Base-by-base conservation (phyloP, 2,329 filamentous ascomycete species). In the Aureobasidium mangrovei region DNA sequence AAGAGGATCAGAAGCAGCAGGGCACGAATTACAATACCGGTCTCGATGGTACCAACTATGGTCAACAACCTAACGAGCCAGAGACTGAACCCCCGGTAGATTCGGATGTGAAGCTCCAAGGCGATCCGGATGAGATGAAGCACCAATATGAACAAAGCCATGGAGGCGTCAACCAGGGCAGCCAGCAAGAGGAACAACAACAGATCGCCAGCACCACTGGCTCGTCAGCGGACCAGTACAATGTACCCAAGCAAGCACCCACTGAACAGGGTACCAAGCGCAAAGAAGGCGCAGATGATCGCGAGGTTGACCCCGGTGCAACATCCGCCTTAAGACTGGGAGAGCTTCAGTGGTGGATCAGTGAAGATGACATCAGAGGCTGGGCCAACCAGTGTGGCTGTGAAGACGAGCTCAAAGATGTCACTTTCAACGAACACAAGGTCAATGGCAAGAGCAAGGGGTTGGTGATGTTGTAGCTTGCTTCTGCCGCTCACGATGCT, bases 381-480 rank as follows among this genome's bases (percentile, higher is more conserved):
- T 96, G 90, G 88, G 78, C 86, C 27, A 83, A 83, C 60, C 79
- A 87, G 60, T 88, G 86, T n/a, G 81, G 80, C 2, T 88, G 83
- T 61, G 93, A 97, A 68, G 79, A 84, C 43, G 88, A 95, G 64
- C 74, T 97, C 18, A 90, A 88, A 64, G 93, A 97, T 58, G 82
- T 98, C 49, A 95, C 91, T 0, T 98, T 97, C 69, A 96, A 89
- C 64, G 93, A 98, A 69, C 93, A 97, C 72, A 98, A 98, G 69
- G 91, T 97, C 45, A 98, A 98, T 62, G 93, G 93, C 62, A 98
- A 98, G 74, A 95, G 89, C 72, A 96, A 97, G 75, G 91, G 93
- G 91, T 95, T 77, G 60, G 83, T 70, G 28, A 5, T 27, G 1
- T 27, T 28, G 2, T 9, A 28, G 38, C 6, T n/a, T 27, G 27